Percentiles rank a stretch among this genome's conserved stretches.
Conservation (phyloP, 352 stramenopile species). For the Phytophthora pini region DNA sequence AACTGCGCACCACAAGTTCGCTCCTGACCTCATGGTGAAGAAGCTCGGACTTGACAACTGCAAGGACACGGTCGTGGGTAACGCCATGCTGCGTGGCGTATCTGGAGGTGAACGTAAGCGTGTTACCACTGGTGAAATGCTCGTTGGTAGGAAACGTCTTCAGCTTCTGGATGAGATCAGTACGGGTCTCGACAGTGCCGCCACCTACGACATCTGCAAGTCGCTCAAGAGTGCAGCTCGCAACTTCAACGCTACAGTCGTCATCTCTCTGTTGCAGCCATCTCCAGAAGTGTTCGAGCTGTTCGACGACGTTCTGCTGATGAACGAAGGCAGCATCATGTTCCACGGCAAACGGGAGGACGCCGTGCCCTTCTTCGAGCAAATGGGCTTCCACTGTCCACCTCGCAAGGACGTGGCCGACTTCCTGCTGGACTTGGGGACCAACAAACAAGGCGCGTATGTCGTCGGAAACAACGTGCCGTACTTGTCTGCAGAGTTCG, state of each 20-base stretch:
- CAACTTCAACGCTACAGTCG: constrained; percentile 55
- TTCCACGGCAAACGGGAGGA: constrained; percentile 55
- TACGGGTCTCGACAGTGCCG: constrained; percentile 51
- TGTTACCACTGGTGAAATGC: constrained; percentile 38
- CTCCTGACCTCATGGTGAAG: constrained; percentile 39
- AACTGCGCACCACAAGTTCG: constrained; percentile 36
- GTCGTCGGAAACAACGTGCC: constrained; percentile 19
- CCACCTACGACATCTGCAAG: constrained; percentile 82
- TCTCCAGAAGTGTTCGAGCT: constrained; percentile 59
- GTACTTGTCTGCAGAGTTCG: constrained; percentile 46
- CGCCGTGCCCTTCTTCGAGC: constrained; percentile 51
- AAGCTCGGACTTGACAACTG: constrained; percentile 59
- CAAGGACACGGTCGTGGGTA: constrained; percentile 68
- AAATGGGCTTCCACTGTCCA: constrained; percentile 46
- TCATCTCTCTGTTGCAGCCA: constrained; percentile 51
- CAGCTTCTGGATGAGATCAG: constrained; percentile 79
- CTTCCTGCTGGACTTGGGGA: constrained; percentile 24
- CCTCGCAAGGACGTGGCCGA: constrained; percentile 27
- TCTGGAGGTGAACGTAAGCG: constrained; percentile 75
- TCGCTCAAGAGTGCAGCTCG: constrained; percentile 58
- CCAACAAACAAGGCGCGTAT: constrained; percentile 23
- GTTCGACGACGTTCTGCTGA: constrained; percentile 59
- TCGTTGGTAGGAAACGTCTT: constrained; percentile 11
- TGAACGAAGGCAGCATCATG: constrained; percentile 60
- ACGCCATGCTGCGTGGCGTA: constrained; percentile 62